Conservation (phyloP, 805 yeast species). For the Kazachstania psychrophila region DNA sequence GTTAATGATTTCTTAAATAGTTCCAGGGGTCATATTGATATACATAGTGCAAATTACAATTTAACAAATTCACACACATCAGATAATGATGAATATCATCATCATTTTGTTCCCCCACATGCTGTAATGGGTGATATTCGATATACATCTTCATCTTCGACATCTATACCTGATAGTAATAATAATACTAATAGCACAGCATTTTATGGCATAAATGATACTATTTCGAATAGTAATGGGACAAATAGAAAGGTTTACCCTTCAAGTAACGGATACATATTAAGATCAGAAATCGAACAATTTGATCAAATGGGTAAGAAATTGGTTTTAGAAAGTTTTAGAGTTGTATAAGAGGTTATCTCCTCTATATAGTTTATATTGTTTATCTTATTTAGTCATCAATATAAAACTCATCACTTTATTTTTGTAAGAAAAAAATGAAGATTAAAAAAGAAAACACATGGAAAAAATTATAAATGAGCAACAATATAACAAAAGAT, state of each 20-base stretch:
- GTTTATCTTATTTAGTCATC: too few species aligned
- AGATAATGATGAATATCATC: background rate
- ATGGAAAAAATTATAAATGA: too few species aligned
- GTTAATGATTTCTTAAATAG: too few species aligned
- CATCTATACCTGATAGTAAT: background rate
- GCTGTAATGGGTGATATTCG: background rate
- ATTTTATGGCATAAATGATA: too few species aligned
- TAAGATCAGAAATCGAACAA: constrained; percentile 15
- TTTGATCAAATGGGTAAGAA: constrained; percentile 16
- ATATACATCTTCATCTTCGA: background rate
- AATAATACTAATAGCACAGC: background rate
- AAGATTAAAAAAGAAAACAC: too few species aligned
- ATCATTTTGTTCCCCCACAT: background rate
- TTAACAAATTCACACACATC: background rate
- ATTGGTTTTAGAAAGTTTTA: constrained; percentile 13
- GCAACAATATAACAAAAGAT: too few species aligned
- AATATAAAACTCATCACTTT: too few species aligned
- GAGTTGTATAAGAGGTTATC: constrained; percentile 9
- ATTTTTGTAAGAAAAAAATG: too few species aligned
- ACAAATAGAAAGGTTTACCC: too few species aligned
- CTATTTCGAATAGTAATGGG: too few species aligned
- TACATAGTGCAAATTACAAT: constrained; percentile 2
- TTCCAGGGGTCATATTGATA: background rate
- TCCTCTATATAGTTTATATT: too few species aligned
- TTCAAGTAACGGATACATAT: constrained; percentile 12